Base-by-base conservation (phyloP, 2,329 filamentous ascomycete genomes). In the Claviceps citrina region DNA sequence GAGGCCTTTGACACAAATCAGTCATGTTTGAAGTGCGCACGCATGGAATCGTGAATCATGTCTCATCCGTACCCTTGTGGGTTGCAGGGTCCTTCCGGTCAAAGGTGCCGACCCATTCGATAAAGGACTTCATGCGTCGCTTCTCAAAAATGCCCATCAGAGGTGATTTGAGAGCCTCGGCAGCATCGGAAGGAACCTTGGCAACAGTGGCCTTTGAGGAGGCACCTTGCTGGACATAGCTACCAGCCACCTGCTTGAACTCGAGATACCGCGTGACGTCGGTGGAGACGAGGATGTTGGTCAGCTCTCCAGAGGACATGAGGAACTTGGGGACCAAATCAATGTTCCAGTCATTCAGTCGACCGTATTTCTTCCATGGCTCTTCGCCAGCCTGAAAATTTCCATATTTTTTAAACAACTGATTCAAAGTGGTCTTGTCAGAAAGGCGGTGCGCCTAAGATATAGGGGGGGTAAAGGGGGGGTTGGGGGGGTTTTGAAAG, bases 141-240 rank as follows among this genome's bases (percentile, higher is more conserved):
- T 98, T 98, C 73, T 98, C 91, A 48, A 95, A 95, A 44, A 96
- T 71, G 43, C 91, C 91, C 85, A 98, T 95, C 54, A 98, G 69
- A 38, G 87, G 86, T 38, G 89, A 96, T 55, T 81, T 78, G 54
- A 96, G 73, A 47, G 91, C 86, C 67, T 98, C 91, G 41, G 68
- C 75, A 33, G 89, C 85, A 65, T 93, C 87, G 40, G 87, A 93
- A 37, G 91, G 91, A 30, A 98, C 91, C 72, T 96, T 98, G 56
- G 89, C 89, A 46, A 96, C 82, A 33, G 85, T 95, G 42, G 85
- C 86, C 67, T 85, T 91, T 49, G 75, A 49, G n/a, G 77, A 78
- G 45, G 73, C 62, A 47, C 84, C 83, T 63, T 95, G 87, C 67
- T 96, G 91, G 46, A 96, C 91, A 59, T 81, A 96, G 71, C 86